Evolutionary conservation across 1,139 yeast species (phyloP), one percentile per base, ranked within the genome.

Genomic region (Zhuliangozyma parablackwelliae): DNA sequence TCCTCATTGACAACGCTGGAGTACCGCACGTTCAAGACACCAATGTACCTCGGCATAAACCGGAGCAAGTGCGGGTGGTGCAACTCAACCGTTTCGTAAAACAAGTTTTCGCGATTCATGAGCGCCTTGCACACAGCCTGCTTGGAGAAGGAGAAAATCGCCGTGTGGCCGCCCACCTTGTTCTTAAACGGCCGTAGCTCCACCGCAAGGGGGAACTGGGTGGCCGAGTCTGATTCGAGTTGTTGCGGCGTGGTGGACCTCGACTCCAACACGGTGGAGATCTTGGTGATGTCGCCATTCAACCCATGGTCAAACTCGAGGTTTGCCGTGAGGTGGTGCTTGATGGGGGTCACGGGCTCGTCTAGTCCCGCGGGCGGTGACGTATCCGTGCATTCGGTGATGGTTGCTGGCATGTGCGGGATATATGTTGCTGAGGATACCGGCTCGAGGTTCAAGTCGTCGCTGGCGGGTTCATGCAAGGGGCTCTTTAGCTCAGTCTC

Each of bases 151-250:
- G 92, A 75, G 61, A 92, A 94, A 33, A 94, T 89, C 2, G 97
- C 97, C 0, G 97, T 92, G 57, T 94, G 99, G 0, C 99, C 99
- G 8, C 99, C 99, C 7, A 94, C 98, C 54, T 86, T 86, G 55
- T 92, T 90, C 46, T 82, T 80, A 21, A 48, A 48, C 8, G 51
- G 51, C 36, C 87, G 78, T 39, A 90, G 63, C 54, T 89, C 96
- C 1, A 89, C 96, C 1, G 96, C 81, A 32, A 81, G 62, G 2
- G 89, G 86, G 48, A 69, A 82, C 28, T 37, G 30, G 3, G 36
- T 20, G 28, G 29, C 33, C 9, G 9, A 13, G 5, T 26, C 37
- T 8, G 21, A 32, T 13, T 31, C 34, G 5, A 29, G 23, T 11
- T 12, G 29, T 25, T 10, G 20, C 10, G 24, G 24, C 6, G 45